phyloP scores from a whole-genome alignment of 345 rosid species.

The Arabidopsis suecica region DNA sequence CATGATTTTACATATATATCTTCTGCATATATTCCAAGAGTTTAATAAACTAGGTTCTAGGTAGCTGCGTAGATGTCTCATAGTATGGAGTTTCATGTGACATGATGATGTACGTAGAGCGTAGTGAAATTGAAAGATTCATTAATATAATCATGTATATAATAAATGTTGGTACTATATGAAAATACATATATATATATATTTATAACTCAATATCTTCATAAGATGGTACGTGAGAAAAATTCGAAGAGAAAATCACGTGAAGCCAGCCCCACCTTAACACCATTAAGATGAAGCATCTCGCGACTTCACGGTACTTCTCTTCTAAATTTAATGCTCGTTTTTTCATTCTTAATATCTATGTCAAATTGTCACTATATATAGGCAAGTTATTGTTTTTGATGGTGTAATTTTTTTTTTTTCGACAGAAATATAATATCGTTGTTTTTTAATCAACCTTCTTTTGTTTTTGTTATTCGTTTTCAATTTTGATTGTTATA shows the following conservation, averaged over 20 bases:
- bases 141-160: constrained; percentile 27
- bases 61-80: neutral
- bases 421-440: neutral
- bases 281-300: constrained; percentile 56
- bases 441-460: neutral
- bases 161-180: constrained; percentile 31
- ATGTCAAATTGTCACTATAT: no score
- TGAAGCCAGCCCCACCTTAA: constrained; percentile 66
- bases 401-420: neutral
- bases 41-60: neutral
- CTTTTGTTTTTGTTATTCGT: neutral
- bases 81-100: constrained; percentile 24
- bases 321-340: constrained; percentile 24
- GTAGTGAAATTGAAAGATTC: constrained; percentile 27
- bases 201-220: constrained; percentile 22
- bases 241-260: constrained; percentile 60
- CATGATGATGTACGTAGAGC: neutral
- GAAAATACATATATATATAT: neutral
- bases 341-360: constrained; percentile 7
- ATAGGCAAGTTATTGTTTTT: neutral
- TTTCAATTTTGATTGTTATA: neutral
- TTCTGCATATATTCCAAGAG: no score
- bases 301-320: constrained; percentile 46
- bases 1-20: no score
- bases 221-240: constrained; percentile 28